Base-by-base conservation (phyloP, 306 rosid species). In the Vigna trinervia region DNA sequence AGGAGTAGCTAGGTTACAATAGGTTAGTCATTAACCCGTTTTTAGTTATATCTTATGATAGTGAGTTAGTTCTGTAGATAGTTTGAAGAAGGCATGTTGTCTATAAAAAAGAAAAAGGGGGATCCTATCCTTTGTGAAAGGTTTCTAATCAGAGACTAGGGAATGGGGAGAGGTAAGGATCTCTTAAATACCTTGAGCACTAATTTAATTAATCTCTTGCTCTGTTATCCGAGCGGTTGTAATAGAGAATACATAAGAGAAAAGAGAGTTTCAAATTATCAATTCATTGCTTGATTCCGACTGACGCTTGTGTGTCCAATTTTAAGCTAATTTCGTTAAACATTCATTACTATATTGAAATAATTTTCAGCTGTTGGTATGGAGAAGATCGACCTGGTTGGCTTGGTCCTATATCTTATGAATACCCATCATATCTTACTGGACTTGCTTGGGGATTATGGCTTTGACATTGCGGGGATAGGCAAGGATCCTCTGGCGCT, bases 381-480 rank as follows among this genome's bases (percentile, higher is more conserved):
- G 97, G 98, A 78, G 87, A 87, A 76, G 90, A 72, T 54, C 88
- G 98, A 39, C 97, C 97, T 56, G 91, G 86, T 38, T 94, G 97
- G 98, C 98, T 94, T 60, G 97, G 98, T 82, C 97, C 98, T 54
- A 85, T 94, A 73, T 90, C 92, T 19, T 92, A 86, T 74, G 88
- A 85, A 22, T 94, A 92, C 84, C 98, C 98, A 12, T 80, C 85
- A 34, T 76, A 92, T 89, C 96, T 94, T 66, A 85, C 79, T 54
- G 98, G 94, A 90, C 71, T 75, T 94, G 23, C 97, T 97, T 6
- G 98, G 98, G 46, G 98, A 94, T 84, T 94, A 92, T 39, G 96
- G 97, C 76, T 94, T 90, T 73, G 97, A 94, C 83, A 76, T 90
- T 86, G 90, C 91, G 19, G 91, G 88, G 71, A 86, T 94, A 41